phyloP scores from a whole-genome alignment of 345 rosid genomes.

The Citrus maxima region DNA sequence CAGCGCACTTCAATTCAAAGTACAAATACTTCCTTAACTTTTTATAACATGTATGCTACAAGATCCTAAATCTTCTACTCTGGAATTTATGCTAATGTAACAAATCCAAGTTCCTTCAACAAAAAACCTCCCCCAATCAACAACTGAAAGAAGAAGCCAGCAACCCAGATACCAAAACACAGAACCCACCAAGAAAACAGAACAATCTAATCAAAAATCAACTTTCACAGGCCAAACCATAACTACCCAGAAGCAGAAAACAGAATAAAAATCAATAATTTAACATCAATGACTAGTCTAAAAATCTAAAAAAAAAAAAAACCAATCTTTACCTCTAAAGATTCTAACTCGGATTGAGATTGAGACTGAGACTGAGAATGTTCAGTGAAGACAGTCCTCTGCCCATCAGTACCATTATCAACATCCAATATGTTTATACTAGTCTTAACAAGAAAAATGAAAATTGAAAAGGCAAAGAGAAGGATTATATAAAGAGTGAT shows the following conservation, averaged over 20 bases:
- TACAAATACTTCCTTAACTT: neutral
- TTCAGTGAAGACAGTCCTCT: conserved; percentile 13
- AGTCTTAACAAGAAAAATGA: conserved; percentile 23
- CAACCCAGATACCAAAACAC: neutral
- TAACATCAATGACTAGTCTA: neutral
- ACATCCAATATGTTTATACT: conserved; percentile 31
- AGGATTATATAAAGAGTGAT: conserved; percentile 27
- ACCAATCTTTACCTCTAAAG: conserved; percentile 20
- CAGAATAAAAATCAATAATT: neutral
- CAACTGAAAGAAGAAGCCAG: neutral
- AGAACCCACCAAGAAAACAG: neutral
- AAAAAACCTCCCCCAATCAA: neutral
- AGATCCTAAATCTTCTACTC: neutral
- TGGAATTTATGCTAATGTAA: neutral
- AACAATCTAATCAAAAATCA: conserved; percentile 14
- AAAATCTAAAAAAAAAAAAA: neutral
- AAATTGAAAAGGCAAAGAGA: conserved; percentile 33
- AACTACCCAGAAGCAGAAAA: neutral
- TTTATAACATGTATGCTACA: neutral
- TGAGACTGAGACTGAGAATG: conserved; percentile 16
- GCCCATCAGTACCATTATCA: neutral
- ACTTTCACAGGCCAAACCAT: neutral
- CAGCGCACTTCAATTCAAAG: neutral
- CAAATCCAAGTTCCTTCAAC: neutral
- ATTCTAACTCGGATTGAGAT: neutral